Evolutionary conservation across 2,329 filamentous ascomycete genomes (phyloP), one percentile per base, ranked within the genome.

Genomic region (Chrysoporthe puriensis): DNA sequence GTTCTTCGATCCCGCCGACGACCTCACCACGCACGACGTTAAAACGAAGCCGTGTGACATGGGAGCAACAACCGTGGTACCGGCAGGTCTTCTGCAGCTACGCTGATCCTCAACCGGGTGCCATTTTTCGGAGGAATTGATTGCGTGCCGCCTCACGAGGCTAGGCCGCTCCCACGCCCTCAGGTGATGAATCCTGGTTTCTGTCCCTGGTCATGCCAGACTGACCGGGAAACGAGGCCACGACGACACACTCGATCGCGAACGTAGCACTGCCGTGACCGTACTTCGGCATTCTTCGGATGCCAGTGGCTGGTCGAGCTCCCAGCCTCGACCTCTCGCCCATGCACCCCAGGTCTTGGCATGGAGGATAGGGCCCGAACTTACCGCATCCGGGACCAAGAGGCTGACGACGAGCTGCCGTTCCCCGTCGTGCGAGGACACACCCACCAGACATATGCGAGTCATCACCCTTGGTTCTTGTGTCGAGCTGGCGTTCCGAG

Each of bases 281-380:
- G 26, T 16, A 59, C 18, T 14, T 36, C 3, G 13, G n/a, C n/a
- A 36, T 18, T 4, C n/a, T 26, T 2, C 18, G 7, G 9, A 2
- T 64, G 42, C 32, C 62, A 3, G 7, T 52, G 2, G 11, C 43
- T 46, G 42, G 56, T 42, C 32, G 18, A 18, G 18, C 1, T 11
- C 11, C 21, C 50, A 21, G 14, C 40, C 32, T 26, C n/a, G 11
- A 50, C 4, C 18, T 11, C 4, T 36, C 18, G 32, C 43, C 26
- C 32, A 57, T 66, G 60, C 32, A 66, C 48, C 48, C 64, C 57
- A 44, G 64, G 64, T 56, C 64, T 63, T 67, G 42, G 61, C 61
- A 50, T 63, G 36, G 46, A 46, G 58, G 57, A 34, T 54, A 18
- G 42, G 32, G 46, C 61, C 67, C 67, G 67, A 69, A 50, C 58